These are phyloP conservation scores for Drechslerella coelobrocha DNA, from an alignment of 2,329 filamentous ascomycete genomes.

Conservation along the genomic window DNA sequence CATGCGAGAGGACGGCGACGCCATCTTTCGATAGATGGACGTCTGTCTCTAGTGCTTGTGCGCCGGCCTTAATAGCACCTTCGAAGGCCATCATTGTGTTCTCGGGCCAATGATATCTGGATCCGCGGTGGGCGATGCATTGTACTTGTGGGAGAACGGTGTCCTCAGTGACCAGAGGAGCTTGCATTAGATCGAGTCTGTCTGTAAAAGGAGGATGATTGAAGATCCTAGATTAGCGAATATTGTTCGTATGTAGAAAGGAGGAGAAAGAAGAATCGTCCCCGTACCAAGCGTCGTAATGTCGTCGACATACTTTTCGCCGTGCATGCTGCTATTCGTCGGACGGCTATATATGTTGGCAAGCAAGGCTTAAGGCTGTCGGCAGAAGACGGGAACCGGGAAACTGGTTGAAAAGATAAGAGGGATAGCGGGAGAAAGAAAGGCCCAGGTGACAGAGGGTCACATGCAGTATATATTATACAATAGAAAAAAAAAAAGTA, in stretches of 20 bases:
- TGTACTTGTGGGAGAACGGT: conserved; percentile 27
- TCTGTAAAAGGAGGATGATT: conserved; percentile 6
- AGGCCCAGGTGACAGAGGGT: too few species aligned
- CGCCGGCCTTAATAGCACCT: conserved; percentile 74
- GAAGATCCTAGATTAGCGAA: background rate
- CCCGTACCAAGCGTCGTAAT: background rate
- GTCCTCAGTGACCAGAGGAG: conserved; percentile 26
- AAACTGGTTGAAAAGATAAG: too few species aligned
- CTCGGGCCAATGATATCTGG: conserved; percentile 66
- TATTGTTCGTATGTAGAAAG: background rate
- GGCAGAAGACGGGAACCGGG: too few species aligned
- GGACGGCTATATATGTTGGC: background rate
- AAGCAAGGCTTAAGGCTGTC: too few species aligned
- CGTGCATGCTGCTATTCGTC: background rate
- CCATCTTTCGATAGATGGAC: conserved; percentile 81
- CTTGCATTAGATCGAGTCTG: conserved; percentile 34
- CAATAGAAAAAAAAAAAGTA: too few species aligned
- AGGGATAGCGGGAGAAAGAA: too few species aligned
- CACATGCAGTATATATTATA: too few species aligned
- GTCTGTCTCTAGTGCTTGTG: conserved; percentile 87
- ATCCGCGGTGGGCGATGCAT: conserved; percentile 46
- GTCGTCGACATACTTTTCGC: conserved; percentile 2
- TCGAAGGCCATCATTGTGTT: conserved; percentile 83
- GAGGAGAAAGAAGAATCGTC: background rate
- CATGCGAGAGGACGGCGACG: conserved; percentile 84